Percentiles rank a stretch among this genome's conserved stretches.
phyloP scores from a whole-genome alignment of 345 rosid genomes.

The Acer yangbiense region DNA sequence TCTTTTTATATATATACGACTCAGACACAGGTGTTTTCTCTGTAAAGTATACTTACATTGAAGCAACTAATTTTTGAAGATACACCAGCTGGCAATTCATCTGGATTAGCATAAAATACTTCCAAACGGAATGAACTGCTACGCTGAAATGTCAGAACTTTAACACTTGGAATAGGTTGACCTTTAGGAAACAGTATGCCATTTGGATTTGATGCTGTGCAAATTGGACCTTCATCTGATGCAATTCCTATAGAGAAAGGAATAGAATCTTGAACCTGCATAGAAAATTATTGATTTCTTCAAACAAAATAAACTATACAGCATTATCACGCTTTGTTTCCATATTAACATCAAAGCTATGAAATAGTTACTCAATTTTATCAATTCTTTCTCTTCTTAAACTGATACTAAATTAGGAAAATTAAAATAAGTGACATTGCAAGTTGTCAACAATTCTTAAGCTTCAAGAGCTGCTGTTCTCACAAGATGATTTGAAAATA shows the following conservation, averaged over 20 bases:
- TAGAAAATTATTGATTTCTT: background rate
- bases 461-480: slow-evolving; percentile 2
- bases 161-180: slow-evolving; percentile 48
- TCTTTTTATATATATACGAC: background rate
- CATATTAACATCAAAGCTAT: background rate
- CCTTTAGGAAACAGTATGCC: slow-evolving; percentile 51
- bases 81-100: slow-evolving; percentile 47
- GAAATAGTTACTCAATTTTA: background rate
- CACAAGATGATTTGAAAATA: background rate
- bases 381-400: background rate
- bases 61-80: slow-evolving; percentile 44
- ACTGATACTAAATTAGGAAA: background rate
- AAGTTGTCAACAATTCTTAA: background rate
- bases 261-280: slow-evolving; percentile 61
- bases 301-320: background rate
- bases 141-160: slow-evolving; percentile 50
- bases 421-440: background rate
- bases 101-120: slow-evolving; percentile 46
- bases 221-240: slow-evolving; percentile 39
- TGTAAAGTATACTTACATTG: slow-evolving; percentile 33
- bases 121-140: slow-evolving; percentile 43
- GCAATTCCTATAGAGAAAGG: slow-evolving; percentile 59
- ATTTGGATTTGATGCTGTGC: slow-evolving; percentile 36
- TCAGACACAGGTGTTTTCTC: background rate
- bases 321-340: background rate